Conservation (phyloP, 257 asterid genomes). For the Echites panduratus region DNA sequence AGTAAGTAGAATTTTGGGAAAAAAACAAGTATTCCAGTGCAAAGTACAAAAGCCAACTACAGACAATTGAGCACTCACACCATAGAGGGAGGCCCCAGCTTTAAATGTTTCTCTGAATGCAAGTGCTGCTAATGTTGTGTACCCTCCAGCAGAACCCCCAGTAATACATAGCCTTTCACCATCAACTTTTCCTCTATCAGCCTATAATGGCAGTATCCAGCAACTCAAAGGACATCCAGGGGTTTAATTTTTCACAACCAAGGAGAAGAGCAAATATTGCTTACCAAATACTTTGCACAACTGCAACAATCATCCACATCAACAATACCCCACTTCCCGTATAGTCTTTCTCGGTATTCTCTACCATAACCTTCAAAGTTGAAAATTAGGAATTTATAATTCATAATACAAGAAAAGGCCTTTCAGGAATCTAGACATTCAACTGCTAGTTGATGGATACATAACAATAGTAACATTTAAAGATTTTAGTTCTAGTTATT, state of each 20-base stretch:
- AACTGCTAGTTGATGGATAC: neutral
- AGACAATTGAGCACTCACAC: constrained; percentile 53
- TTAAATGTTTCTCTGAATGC: constrained; percentile 76
- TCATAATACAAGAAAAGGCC: neutral
- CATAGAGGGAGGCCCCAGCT: constrained; percentile 94
- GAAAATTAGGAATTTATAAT: constrained; percentile 12
- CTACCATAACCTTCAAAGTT: constrained; percentile 82
- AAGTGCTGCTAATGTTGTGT: constrained; percentile 91
- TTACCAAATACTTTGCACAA: constrained; percentile 89
- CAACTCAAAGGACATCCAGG: neutral
- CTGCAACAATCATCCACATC: constrained; percentile 97
- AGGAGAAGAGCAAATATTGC: neutral
- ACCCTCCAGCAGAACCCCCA: constrained; percentile 99
- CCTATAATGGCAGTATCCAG: constrained; percentile 41
- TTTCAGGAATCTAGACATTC: constrained; percentile 4
- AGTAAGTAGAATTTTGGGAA: neutral
- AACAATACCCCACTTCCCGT: constrained; percentile 81
- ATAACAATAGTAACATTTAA: too few species aligned
- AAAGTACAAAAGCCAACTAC: neutral
- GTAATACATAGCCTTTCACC: constrained; percentile 79
- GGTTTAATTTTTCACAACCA: constrained; percentile 8
- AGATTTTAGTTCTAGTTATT: too few species aligned
- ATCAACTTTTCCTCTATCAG: constrained; percentile 77
- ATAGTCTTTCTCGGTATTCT: constrained; percentile 79
- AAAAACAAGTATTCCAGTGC: neutral